Evolutionary conservation across 176 grass and related monocot genomes (phyloP), one percentile per base, ranked within the genome.

Genomic region (Oryza brachyantha): DNA sequence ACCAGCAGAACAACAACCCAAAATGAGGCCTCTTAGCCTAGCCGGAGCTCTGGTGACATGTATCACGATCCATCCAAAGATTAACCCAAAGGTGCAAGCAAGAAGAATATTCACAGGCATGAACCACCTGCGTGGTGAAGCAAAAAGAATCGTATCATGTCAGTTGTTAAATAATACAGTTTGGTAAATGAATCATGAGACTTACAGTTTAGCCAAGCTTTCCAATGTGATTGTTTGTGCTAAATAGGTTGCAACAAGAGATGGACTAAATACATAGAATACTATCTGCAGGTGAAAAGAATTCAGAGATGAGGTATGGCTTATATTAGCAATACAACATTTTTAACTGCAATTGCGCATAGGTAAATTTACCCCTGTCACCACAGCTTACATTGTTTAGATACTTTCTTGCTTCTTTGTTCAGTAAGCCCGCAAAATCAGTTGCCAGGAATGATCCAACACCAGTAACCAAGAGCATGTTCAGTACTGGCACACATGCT

Each of bases 1-100:
- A 94, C 95, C 95, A 74, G 95, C 83, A 57, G 95, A 89, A 68
- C 95, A 94, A 61, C 95, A 94, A 16, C 95, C 92, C 29, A 98
- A 62, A 87, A 98, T 74, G 38, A 98, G 83, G 73, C 92, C 95
- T 64, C 71, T 88, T 66, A 98, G 58, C 59, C 81, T 85, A 0
- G 73, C 24, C 3, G 95, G 95, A 24, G 92, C 16, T 77, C 70
- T 72, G 5, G 95, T 94, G 39, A 98, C 72, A 69, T 82, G 74
- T 65, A 87, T 78, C 16, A 92, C 27, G 34, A 84, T 52, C 87
- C 95, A 98, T 39, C 95, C 90, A 10, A 98, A 88, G 67, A 88
- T 43, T 26, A 83, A 83, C 79, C 95, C 95, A 10, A 94, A n/a
- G 50, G 74, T 68, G 43, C 89, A 98, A 52, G 70, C 50, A 38